A percentile compares a stretch with the other conserved stretches of the same genome.
Evolutionary conservation across 75 land plant genomes (phyloP).

Genomic region (Sequoiadendron giganteum): DNA sequence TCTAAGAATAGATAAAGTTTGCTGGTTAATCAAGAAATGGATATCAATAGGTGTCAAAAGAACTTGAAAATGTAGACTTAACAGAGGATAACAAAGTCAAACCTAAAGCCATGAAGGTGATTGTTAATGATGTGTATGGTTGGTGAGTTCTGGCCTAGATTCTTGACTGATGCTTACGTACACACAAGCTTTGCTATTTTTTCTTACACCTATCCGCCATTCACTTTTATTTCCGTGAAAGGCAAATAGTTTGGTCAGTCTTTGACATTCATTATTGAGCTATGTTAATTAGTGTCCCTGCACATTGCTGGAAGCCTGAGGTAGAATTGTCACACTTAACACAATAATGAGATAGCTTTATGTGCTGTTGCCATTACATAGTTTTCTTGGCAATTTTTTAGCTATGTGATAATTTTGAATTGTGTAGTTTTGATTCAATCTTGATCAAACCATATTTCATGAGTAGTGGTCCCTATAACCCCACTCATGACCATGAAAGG

Average conservation of each 20-base stretch:
- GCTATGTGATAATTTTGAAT: too few relatives aligned
- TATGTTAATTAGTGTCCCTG: neutral
- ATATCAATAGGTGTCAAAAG: neutral
- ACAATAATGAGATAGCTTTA: too few relatives aligned
- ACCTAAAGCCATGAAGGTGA: neutral
- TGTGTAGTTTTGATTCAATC: too few relatives aligned
- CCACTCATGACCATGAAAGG: too few relatives aligned
- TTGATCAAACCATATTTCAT: too few relatives aligned
- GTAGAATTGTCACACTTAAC: too few relatives aligned
- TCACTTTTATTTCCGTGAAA: neutral
- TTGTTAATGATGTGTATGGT: neutral
- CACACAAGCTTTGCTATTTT: neutral
- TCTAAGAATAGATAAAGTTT: neutral
- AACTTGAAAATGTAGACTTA: neutral
- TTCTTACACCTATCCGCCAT: neutral
- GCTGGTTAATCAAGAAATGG: neutral
- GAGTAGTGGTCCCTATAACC: too few relatives aligned
- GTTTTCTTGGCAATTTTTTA: too few relatives aligned
- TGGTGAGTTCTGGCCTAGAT: neutral
- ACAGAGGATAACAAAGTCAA: neutral
- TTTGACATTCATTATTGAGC: neutral
- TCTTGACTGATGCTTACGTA: neutral
- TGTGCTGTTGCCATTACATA: too few relatives aligned
- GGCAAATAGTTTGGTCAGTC: neutral
- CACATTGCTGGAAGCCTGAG: too few relatives aligned